Percentiles rank a stretch among this genome's conserved stretches.
Conservation (phyloP, 2,329 filamentous ascomycete genomes). For the Colletotrichum higginsianum region DNA sequence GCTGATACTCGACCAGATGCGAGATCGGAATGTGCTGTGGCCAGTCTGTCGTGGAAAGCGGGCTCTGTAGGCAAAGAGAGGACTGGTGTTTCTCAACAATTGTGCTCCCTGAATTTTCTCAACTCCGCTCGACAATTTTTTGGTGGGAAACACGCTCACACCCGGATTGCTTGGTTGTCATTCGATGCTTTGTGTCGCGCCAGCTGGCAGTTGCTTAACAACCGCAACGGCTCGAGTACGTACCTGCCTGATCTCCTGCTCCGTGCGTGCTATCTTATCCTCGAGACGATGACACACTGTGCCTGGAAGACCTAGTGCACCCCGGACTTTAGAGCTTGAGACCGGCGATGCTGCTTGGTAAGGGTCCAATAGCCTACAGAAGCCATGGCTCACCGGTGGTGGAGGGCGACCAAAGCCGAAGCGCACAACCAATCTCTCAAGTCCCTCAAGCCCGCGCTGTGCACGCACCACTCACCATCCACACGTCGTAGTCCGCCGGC, state of each 20-base stretch:
- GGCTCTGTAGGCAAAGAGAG: background rate
- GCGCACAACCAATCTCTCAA: background rate
- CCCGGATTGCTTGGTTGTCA: background rate
- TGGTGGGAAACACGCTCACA: conserved; percentile 26
- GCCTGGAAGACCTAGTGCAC: conserved; percentile 12
- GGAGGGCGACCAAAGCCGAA: conserved; percentile 3
- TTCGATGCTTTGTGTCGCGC: background rate
- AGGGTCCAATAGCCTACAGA: conserved; percentile 11
- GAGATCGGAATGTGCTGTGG: conserved; percentile 26
- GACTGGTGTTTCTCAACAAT: conserved; percentile 31
- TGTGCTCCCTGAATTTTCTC: conserved; percentile 28
- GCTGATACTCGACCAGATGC: background rate
- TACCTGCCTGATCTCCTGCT: conserved; percentile 2
- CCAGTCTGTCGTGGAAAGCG: background rate
- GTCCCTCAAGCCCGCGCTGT: background rate
- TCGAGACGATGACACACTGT: conserved; percentile 21
- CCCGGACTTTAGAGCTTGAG: conserved; percentile 39
- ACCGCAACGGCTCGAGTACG: background rate
- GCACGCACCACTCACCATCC: conserved; percentile 2
- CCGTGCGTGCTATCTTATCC: conserved; percentile 23
- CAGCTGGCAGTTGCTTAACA: conserved; percentile 1
- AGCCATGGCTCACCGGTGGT: background rate
- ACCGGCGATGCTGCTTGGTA: conserved; percentile 6
- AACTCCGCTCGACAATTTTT: conserved; percentile 34
- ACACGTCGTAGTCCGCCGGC: background rate